These are phyloP conservation scores for Alternaria alternata DNA, from an alignment of 2,329 filamentous ascomycete species.

Conservation along the genomic window DNA sequence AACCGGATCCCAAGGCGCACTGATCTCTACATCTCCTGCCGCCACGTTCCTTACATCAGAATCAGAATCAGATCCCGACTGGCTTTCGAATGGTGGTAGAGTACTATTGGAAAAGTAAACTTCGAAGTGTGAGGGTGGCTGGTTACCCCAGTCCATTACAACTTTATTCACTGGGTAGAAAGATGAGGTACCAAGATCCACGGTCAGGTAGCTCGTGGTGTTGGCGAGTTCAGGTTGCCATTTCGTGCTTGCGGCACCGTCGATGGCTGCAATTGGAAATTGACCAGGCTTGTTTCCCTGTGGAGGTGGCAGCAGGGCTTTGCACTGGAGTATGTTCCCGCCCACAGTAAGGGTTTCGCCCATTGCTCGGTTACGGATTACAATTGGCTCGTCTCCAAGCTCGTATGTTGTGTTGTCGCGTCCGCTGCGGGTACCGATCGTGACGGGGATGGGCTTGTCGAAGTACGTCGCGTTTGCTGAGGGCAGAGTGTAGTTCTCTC, in stretches of 20 bases:
- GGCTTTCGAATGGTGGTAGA: slow-evolving; percentile 29
- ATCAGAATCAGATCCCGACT: neutral
- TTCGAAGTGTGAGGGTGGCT: slow-evolving; percentile 62
- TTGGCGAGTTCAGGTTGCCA: slow-evolving; percentile 69
- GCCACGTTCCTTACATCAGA: slow-evolving; percentile 28
- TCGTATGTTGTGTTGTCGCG: slow-evolving; percentile 49
- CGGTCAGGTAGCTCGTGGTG: slow-evolving; percentile 62
- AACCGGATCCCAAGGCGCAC: slow-evolving; percentile 51
- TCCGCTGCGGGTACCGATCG: slow-evolving; percentile 57
- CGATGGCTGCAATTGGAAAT: slow-evolving; percentile 72
- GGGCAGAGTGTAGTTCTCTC: slow-evolving; percentile 52
- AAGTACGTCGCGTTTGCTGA: slow-evolving; percentile 65
- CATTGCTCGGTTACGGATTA: slow-evolving; percentile 66
- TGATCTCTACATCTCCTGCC: slow-evolving; percentile 49
- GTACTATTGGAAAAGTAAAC: slow-evolving; percentile 64
- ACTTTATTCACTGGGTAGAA: slow-evolving; percentile 59
- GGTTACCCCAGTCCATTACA: slow-evolving; percentile 67
- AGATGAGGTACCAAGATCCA: slow-evolving; percentile 56
- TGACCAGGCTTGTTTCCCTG: slow-evolving; percentile 66
- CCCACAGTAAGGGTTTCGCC: slow-evolving; percentile 62
- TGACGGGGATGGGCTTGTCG: slow-evolving; percentile 65
- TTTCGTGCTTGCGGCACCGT: slow-evolving; percentile 70
- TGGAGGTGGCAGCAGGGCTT: slow-evolving; percentile 52
- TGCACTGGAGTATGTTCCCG: slow-evolving; percentile 72
- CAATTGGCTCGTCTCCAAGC: slow-evolving; percentile 61